Percentiles rank a stretch among this genome's conserved stretches.
These are phyloP conservation scores for Chalaropsis thielavioides DNA, from an alignment of 2,329 filamentous ascomycete species.

Conservation along the genomic window DNA sequence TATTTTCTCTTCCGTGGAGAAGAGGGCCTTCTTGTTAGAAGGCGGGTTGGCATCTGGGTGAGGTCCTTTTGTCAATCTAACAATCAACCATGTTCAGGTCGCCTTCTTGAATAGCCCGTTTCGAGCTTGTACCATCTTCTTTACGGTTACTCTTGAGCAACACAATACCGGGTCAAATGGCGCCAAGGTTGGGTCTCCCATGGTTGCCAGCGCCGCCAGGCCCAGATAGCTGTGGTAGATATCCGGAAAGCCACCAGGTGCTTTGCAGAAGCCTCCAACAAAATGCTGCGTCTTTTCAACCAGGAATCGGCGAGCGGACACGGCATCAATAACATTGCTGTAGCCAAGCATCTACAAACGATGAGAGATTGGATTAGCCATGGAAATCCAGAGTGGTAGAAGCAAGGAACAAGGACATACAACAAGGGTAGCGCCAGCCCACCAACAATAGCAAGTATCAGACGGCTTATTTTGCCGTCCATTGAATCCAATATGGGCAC, in stretches of 20 bases:
- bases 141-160: constrained; percentile 47
- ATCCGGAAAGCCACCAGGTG: constrained; percentile 53
- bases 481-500: constrained; percentile 60
- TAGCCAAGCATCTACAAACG: constrained; percentile 41
- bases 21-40: too few relatives aligned
- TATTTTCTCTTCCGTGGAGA: background rate
- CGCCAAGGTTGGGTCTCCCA: constrained; percentile 56
- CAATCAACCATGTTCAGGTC: background rate
- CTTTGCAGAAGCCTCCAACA: constrained; percentile 71
- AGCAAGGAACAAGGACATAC: constrained; percentile 30
- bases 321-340: constrained; percentile 41
- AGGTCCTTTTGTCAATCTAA: background rate
- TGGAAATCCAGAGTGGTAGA: constrained; percentile 19
- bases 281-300: constrained; percentile 74
- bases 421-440: constrained; percentile 55
- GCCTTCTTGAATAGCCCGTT: constrained; percentile 17
- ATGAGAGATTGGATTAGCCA: constrained; percentile 4
- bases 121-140: constrained; percentile 36
- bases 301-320: constrained; percentile 54
- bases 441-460: constrained; percentile 94
- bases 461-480: constrained; percentile 81
- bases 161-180: constrained; percentile 62
- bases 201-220: constrained; percentile 60
- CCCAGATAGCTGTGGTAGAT: constrained; percentile 85
- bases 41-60: background rate